Evolutionary conservation across 2,329 filamentous ascomycete genomes (phyloP).

Genomic region (Ascomycota sp.): DNA sequence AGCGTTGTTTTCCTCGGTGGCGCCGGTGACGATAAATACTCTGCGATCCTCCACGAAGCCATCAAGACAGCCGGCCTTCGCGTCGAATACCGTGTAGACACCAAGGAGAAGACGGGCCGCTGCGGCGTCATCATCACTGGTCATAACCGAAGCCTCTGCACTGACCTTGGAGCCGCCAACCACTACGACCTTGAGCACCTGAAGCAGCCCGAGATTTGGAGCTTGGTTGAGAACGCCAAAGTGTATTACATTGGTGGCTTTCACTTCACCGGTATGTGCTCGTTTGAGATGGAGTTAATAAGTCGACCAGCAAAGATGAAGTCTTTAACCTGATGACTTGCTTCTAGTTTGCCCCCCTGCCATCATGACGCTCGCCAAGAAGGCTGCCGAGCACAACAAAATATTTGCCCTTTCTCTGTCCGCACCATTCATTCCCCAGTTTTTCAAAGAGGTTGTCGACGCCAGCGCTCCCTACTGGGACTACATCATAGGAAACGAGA

Average conservation of each 20-base stretch:
- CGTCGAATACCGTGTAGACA: conserved; percentile 87
- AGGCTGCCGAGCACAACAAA: conserved; percentile 82
- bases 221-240: conserved; percentile 70
- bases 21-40: conserved; percentile 90
- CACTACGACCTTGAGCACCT: conserved; percentile 90
- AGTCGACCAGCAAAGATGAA: no score
- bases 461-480: conserved; percentile 79
- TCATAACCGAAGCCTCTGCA: conserved; percentile 86
- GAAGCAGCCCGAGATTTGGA: conserved; percentile 81
- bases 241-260: conserved; percentile 89
- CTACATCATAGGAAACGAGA: conserved; percentile 93
- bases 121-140: conserved; percentile 95
- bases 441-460: conserved; percentile 94
- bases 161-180: conserved; percentile 89
- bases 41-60: conserved; percentile 68
- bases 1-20: conserved; percentile 87
- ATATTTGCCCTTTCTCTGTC: conserved; percentile 78
- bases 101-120: conserved; percentile 66
- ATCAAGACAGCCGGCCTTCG: conserved; percentile 75
- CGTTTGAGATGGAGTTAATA: no score
- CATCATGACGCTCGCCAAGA: conserved; percentile 71
- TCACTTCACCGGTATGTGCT: conserved; percentile 56
- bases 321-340: neutral
- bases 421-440: conserved; percentile 87
- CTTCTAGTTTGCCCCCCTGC: conserved; percentile 61